Percentiles rank a stretch among this genome's conserved stretches.
phyloP scores from a whole-genome alignment of 176 grass and related monocot species.

The Elymus sibiricus region DNA sequence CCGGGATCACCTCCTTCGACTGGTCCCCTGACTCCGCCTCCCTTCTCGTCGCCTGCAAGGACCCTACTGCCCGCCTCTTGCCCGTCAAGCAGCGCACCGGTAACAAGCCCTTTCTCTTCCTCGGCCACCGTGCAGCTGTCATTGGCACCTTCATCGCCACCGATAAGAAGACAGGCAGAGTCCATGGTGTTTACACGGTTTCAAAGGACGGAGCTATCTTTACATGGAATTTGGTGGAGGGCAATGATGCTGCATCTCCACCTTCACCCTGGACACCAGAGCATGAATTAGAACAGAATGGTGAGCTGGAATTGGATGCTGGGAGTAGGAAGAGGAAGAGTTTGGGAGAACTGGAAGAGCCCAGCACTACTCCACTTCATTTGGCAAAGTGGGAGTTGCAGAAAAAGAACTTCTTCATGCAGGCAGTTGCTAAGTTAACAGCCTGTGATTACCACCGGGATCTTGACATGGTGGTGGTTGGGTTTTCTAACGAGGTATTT shows the following conservation, averaged over 20 bases:
- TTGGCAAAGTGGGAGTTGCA: slow-evolving; percentile 59
- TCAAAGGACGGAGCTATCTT: slow-evolving; percentile 89
- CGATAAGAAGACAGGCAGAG: slow-evolving; percentile 63
- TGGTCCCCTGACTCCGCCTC: slow-evolving; percentile 86
- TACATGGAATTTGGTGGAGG: slow-evolving; percentile 70
- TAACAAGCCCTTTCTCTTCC: slow-evolving; percentile 75
- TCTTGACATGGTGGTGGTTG: slow-evolving; percentile 89
- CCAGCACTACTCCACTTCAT: slow-evolving; percentile 35
- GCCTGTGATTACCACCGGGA: slow-evolving; percentile 87
- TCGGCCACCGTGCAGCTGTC: slow-evolving; percentile 65
- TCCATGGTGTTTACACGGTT: slow-evolving; percentile 60
- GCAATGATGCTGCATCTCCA: slow-evolving; percentile 41
- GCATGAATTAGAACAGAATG: slow-evolving; percentile 33
- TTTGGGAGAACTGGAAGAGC: slow-evolving; percentile 38
- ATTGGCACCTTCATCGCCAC: slow-evolving; percentile 65
- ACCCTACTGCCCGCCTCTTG: slow-evolving; percentile 66
- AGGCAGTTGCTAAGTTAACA: slow-evolving; percentile 67
- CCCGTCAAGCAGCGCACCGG: slow-evolving; percentile 45
- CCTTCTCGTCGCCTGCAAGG: slow-evolving; percentile 84
- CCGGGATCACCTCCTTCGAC: slow-evolving; percentile 71
- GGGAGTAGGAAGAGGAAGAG: slow-evolving; percentile 51
- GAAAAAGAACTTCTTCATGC: slow-evolving; percentile 93
- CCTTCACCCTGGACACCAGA: slow-evolving; percentile 52
- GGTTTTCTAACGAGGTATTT: slow-evolving; percentile 82
- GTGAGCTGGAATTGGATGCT: slow-evolving; percentile 30